Conservation (phyloP, 768 basidiomycete genomes). For the Panaeolus papilionaceus region DNA sequence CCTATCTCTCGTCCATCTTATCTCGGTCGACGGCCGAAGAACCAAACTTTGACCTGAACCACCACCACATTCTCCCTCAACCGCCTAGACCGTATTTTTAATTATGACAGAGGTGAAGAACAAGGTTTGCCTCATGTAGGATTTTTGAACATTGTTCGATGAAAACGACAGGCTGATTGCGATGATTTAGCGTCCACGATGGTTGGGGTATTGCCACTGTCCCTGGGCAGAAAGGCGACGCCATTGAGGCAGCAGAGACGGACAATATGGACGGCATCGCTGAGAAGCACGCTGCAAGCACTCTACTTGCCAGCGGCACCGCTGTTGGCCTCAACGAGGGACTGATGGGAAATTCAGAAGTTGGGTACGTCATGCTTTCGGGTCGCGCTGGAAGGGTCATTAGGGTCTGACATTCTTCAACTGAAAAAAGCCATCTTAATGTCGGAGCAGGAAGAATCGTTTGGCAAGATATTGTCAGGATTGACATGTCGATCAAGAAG, state of each 20-base stretch:
- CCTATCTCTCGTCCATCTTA: slow-evolving; percentile 11
- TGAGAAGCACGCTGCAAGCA: slow-evolving; percentile 73
- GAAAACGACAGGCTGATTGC: not conserved
- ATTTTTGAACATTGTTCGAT: not conserved
- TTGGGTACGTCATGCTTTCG: slow-evolving; percentile 69
- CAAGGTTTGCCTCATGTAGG: slow-evolving; percentile 92
- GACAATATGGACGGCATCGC: slow-evolving; percentile 91
- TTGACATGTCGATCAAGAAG: slow-evolving; percentile 92
- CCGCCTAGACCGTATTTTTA: not conserved
- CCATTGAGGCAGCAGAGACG: slow-evolving; percentile 85
- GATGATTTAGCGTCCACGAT: slow-evolving; percentile 79
- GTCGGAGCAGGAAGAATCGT: slow-evolving; percentile 95
- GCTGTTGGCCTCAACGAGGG: slow-evolving; percentile 93
- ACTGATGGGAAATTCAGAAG: slow-evolving; percentile 98
- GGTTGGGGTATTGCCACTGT: slow-evolving; percentile 87
- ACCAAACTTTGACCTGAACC: not conserved
- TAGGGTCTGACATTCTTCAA: not conserved
- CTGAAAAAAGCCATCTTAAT: slow-evolving; percentile 78
- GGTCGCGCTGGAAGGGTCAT: not conserved
- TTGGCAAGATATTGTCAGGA: slow-evolving; percentile 98
- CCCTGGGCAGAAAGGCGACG: slow-evolving; percentile 82
- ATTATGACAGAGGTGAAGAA: slow-evolving; percentile 60
- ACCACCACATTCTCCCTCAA: not conserved
- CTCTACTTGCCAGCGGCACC: slow-evolving; percentile 85
- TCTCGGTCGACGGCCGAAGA: not conserved